phyloP scores from a whole-genome alignment of 139 green algal species.

The Micractinium conductrix region DNA sequence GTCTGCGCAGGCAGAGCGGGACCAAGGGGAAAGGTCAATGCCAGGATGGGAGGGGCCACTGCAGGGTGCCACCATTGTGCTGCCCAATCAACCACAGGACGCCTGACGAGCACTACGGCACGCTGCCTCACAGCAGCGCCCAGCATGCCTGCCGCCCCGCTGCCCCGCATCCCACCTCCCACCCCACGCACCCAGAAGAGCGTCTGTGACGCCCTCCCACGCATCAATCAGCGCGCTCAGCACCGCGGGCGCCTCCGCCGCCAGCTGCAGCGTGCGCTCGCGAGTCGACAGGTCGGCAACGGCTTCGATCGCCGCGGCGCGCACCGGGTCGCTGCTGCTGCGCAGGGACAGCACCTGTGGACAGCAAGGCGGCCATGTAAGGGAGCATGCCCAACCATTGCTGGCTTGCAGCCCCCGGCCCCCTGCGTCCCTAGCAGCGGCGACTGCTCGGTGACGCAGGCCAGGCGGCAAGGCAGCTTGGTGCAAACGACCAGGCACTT shows the following conservation, averaged over 20 bases:
- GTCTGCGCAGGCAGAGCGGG: not conserved
- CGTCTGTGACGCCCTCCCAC: slow-evolving; percentile 33
- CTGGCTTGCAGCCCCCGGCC: too few relatives aligned
- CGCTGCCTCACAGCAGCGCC: too few relatives aligned
- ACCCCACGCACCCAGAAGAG: not conserved
- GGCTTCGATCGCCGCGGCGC: slow-evolving; percentile 19
- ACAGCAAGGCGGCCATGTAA: not conserved
- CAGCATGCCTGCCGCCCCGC: too few relatives aligned
- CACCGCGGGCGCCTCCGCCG: not conserved
- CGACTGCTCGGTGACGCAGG: too few relatives aligned
- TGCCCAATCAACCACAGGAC: not conserved
- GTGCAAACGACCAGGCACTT: too few relatives aligned
- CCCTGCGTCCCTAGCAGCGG: too few relatives aligned
- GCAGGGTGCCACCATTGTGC: too few relatives aligned
- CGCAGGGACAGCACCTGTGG: slow-evolving; percentile 16
- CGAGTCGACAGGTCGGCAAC: slow-evolving; percentile 4
- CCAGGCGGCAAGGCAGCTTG: too few relatives aligned
- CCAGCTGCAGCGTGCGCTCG: not conserved
- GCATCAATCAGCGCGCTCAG: slow-evolving; percentile 28
- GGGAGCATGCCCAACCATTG: too few relatives aligned
- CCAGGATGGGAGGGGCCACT: too few relatives aligned
- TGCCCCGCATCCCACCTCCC: too few relatives aligned
- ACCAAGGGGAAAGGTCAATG: not conserved
- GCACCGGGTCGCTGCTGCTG: slow-evolving; percentile 29
- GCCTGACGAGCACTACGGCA: too few relatives aligned